These are phyloP conservation scores for Ganoderma meredithae DNA, from an alignment of 1,284 basidiomycete species.

Conservation along the genomic window DNA sequence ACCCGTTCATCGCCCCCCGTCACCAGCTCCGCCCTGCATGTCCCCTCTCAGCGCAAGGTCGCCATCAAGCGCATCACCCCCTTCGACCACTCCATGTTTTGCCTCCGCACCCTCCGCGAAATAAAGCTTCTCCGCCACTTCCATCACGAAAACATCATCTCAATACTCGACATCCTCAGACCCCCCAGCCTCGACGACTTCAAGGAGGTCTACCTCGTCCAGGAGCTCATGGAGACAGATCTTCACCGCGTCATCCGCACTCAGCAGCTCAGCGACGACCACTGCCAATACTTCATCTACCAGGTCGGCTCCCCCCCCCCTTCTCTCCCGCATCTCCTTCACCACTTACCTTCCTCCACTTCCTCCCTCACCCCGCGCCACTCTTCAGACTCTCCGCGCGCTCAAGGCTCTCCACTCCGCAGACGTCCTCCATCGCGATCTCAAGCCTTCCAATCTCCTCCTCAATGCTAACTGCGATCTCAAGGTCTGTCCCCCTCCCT, in stretches of 20 bases:
- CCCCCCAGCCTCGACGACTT: constrained; percentile 71
- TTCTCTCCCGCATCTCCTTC: constrained; percentile 4
- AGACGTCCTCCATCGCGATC: constrained; percentile 87
- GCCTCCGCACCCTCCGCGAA: constrained; percentile 85
- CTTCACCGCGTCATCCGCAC: constrained; percentile 89
- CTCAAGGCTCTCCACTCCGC: constrained; percentile 94
- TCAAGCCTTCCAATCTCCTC: constrained; percentile 93
- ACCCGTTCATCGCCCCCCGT: constrained; percentile 13
- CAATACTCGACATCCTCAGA: constrained; percentile 82
- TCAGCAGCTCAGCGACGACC: constrained; percentile 87
- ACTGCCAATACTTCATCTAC: constrained; percentile 96
- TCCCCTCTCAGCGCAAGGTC: constrained; percentile 62
- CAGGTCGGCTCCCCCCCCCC: constrained; percentile 65
- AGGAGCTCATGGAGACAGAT: constrained; percentile 93
- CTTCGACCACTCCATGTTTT: constrained; percentile 91
- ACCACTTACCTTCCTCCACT: constrained; percentile 3
- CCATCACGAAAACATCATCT: constrained; percentile 84
- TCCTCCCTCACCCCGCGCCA: not conserved
- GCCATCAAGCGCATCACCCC: constrained; percentile 87
- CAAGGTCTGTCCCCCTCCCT: constrained; percentile 65
- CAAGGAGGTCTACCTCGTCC: constrained; percentile 84
- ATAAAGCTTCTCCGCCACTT: constrained; percentile 87
- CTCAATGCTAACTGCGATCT: constrained; percentile 96
- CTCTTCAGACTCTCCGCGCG: constrained; percentile 78
- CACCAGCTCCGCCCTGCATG: constrained; percentile 71